Evolutionary conservation across 805 yeast genomes (phyloP), one percentile per base, ranked within the genome.

Genomic region (Kodamaea fukazawae): DNA sequence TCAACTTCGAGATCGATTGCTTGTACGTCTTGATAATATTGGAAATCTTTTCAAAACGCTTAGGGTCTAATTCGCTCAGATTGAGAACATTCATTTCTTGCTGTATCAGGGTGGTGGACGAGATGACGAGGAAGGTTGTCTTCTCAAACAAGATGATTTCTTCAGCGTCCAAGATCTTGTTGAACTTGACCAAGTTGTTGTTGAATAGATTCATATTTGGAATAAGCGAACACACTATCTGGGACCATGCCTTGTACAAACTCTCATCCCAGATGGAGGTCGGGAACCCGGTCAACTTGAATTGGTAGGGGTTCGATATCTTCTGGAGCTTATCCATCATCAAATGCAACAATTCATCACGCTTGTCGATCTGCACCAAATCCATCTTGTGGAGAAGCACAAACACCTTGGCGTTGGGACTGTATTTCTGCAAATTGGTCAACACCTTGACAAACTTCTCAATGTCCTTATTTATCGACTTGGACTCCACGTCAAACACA

Each of bases 261-360:
- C 91, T 81, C 60, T 91, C 98, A 64, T 91, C 97, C 98, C 98
- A 91, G 42, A 91, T 91, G 1, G 96, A 86, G 0, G 98, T 93
- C 4, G 96, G 91, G 57, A 89, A 91, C 2, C 97, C 97, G 11
- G 78, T 76, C 32, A 88, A 67, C 33, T 77, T 69, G 63, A 88
- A 87, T 43, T 65, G 71, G 46, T 53, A 69, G 13, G 87, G 86
- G 39, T 77, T 70, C 3, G 95, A 83, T 11, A 86, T 83, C 35
- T 78, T 81, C 49, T 81, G 83, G 45, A 93, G 65, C 53, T 84
- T 86, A 37, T 78, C 80, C 85, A 88, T 84, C 84, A 91, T 88
- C 14, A 86, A 79, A 12, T 75, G 75, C 55, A 89, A 90, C 48
- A 90, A 73, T 55, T 88, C 95, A 40, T 83, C 86, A 32, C 96